Evolutionary conservation across 345 rosid species (phyloP), one percentile per base, ranked within the genome.

Genomic region (sweet orange (Citrus sinensis)): DNA sequence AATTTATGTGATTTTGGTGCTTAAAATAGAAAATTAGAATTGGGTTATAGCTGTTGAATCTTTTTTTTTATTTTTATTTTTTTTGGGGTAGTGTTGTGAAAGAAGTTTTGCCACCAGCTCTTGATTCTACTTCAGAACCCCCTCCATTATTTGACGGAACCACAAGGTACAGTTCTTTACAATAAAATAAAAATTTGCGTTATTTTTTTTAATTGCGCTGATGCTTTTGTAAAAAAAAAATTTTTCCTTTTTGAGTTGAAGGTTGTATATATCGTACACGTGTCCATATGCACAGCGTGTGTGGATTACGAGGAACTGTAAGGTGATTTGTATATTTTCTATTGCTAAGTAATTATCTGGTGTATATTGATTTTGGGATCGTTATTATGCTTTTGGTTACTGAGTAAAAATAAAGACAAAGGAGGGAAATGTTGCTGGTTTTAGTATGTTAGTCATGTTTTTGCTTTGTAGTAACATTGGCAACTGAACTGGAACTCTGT

Each of bases 251-350:
- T 70, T 39, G 58, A 37, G 69, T 80, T 77, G 79, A 76, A 94
- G 98, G 89, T 82, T 92, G 89, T 94, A 90, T 64, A 87, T 88
- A 71, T 87, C 91, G 24, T 91, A 90, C 71, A 83, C 85, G 7
- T 91, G 98, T 85, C 96, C 98, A 4, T 92, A 84, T 67, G 96
- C 93, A 0, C 97, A 91, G 87, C 96, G 94, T 64, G 91, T 83
- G 78, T 92, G 97, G 98, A 90, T 91, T 75, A 80, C 93, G 20
- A 83, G 94, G 71, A 94, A 94, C 83, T 82, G 79, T 78, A 94
- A 94, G 98, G 97, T 94, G 37, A 14, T 78, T 66, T 42, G 16
- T 42, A 10, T 2, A 42, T 42, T 76, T 73, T 68, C 70, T 74
- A 35, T 70, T 72, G 30, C 62, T 65, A 32, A 17, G 1, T 34